A percentile compares a stretch with the other conserved stretches of the same genome.
Conservation (phyloP, 1,284 basidiomycete genomes). For the Polyporus tsugae region DNA sequence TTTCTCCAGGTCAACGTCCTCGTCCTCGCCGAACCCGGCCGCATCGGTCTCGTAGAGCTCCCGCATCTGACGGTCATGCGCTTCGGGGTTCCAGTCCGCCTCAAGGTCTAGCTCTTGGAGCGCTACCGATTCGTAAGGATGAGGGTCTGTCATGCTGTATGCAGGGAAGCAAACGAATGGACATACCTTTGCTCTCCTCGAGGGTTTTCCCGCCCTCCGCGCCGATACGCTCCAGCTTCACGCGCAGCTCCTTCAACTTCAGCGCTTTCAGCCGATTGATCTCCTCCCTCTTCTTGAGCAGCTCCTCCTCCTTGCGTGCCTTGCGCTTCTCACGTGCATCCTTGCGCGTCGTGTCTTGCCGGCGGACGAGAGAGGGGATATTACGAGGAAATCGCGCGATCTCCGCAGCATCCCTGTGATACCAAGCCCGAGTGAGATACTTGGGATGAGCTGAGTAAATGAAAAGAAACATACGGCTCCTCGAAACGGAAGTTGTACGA, state of each 20-base stretch:
- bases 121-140: constrained; percentile 47
- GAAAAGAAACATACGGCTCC: constrained; percentile 73
- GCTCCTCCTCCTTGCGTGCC: constrained; percentile 82
- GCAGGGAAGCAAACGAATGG: not conserved
- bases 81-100: constrained; percentile 84
- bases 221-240: constrained; percentile 77
- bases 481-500: constrained; percentile 97
- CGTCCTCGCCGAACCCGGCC: constrained; percentile 47
- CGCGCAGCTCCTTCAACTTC: constrained; percentile 85
- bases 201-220: constrained; percentile 66
- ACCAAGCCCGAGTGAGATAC: not conserved
- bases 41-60: constrained; percentile 67
- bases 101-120: constrained; percentile 76
- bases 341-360: constrained; percentile 83
- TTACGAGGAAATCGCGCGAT: constrained; percentile 85
- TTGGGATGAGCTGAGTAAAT: not conserved
- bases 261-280: constrained; percentile 81
- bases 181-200: constrained; percentile 55
- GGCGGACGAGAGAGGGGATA: constrained; percentile 74
- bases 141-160: not conserved
- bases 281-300: constrained; percentile 80
- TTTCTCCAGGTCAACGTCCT: constrained; percentile 56
- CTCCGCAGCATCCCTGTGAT: constrained; percentile 68
- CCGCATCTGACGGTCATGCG: constrained; percentile 82
- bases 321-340: constrained; percentile 81